phyloP scores from a whole-genome alignment of 257 asterid species.

The Solanum dulcamara region DNA sequence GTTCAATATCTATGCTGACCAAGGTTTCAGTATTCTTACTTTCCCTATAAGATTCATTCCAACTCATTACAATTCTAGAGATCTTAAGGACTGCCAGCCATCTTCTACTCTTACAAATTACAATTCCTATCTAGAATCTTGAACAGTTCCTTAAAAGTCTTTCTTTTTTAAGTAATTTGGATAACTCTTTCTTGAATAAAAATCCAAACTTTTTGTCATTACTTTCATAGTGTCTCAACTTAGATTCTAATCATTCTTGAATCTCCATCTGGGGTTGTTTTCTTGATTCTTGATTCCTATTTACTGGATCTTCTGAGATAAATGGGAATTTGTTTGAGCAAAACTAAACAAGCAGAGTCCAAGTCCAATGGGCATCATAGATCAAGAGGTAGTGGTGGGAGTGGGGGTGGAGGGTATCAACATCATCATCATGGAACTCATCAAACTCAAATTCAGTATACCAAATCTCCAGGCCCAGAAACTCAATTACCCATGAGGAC shows the following conservation, averaged over 20 bases:
- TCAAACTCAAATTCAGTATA: constrained; percentile 31
- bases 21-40: background rate
- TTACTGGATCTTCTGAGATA: background rate
- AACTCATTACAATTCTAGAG: background rate
- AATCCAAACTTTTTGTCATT: background rate
- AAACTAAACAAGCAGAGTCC: background rate
- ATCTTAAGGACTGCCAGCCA: background rate
- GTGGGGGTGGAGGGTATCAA: background rate
- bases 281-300: background rate
- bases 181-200: background rate
- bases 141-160: background rate
- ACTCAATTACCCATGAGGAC: constrained; percentile 21
- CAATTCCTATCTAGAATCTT: background rate
- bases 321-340: constrained; percentile 23
- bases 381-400: constrained; percentile 9
- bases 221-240: background rate
- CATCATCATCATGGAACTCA: background rate
- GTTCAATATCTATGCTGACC: background rate
- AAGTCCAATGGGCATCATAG: constrained; percentile 1
- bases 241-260: background rate
- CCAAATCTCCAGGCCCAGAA: constrained; percentile 43
- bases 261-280: background rate
- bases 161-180: background rate
- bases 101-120: background rate
- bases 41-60: background rate